Evolutionary conservation across 192 early-diverging fungal species (phyloP).

Genomic region (Rhizophagus clarus): DNA sequence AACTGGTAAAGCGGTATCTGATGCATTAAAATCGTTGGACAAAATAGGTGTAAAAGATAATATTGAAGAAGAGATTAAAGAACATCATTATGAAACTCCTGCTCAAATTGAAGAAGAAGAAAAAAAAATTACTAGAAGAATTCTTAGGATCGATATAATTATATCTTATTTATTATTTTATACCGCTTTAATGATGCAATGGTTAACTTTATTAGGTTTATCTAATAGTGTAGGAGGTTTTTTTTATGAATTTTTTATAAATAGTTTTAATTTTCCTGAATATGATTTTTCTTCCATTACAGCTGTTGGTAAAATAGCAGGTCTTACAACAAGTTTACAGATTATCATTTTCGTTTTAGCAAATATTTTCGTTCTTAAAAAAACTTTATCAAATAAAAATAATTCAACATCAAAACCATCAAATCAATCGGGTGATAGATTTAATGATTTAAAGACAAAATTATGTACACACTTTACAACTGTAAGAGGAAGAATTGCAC

Average conservation of each 20-base stretch:
- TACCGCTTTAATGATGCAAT: constrained; percentile 16
- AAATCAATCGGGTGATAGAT: not conserved
- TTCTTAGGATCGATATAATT: not conserved
- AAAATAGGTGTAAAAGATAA: constrained; percentile 14
- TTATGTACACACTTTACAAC: not conserved
- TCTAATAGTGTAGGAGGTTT: constrained; percentile 6
- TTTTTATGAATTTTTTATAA: constrained; percentile 22
- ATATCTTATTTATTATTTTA: constrained; percentile 21
- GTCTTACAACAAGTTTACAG: constrained; percentile 4
- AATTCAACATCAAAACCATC: not conserved
- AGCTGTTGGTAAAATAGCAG: constrained; percentile 11
- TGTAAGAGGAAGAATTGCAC: not conserved
- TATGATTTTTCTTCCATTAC: constrained; percentile 8
- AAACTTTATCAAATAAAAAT: not conserved
- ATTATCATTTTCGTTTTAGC: constrained; percentile 6
- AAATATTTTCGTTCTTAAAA: not conserved
- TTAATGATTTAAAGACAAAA: not conserved
- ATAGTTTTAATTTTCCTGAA: constrained; percentile 12
- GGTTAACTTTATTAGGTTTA: constrained; percentile 20
- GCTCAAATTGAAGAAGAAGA: not conserved
- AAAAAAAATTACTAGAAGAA: constrained; percentile 12
- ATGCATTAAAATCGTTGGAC: not conserved
- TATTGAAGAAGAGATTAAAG: not conserved
- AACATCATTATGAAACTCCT: not conserved
- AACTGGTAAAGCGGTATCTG: not conserved